Evolutionary conservation across 1,284 basidiomycete genomes (phyloP).

Genomic region (Boletus mariae): DNA sequence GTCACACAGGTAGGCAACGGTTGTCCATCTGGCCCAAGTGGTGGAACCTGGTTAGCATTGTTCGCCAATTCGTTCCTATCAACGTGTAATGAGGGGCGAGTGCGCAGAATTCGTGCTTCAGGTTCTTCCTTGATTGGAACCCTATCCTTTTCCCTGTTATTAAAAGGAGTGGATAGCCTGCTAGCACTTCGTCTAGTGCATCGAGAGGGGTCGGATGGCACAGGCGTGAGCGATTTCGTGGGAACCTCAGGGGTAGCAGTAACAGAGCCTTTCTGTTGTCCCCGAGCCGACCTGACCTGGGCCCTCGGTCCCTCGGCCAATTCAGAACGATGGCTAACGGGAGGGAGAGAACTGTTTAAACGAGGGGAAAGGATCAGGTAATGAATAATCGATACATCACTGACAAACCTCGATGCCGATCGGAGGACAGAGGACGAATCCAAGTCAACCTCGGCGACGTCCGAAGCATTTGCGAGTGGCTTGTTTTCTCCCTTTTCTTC

Average conservation of each 20-base stretch:
- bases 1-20: constrained; percentile 61
- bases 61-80: constrained; percentile 36
- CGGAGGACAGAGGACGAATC: constrained; percentile 37
- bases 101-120: constrained; percentile 47
- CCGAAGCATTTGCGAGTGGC: constrained; percentile 43
- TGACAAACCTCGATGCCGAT: constrained; percentile 30
- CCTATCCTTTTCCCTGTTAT: constrained; percentile 38
- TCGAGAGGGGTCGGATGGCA: constrained; percentile 21
- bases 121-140: constrained; percentile 46
- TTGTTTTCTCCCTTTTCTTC: constrained; percentile 45
- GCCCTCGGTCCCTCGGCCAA: constrained; percentile 23
- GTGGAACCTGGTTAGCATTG: constrained; percentile 38
- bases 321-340: constrained; percentile 21
- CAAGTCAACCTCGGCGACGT: constrained; percentile 48
- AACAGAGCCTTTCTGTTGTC: constrained; percentile 48
- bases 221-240: constrained; percentile 27
- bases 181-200: constrained; percentile 22
- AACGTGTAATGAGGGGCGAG: constrained; percentile 38
- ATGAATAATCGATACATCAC: constrained; percentile 3
- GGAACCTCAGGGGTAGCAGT: constrained; percentile 22
- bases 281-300: constrained; percentile 49
- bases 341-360: constrained; percentile 27
- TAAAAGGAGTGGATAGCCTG: constrained; percentile 30
- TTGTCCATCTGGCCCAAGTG: constrained; percentile 52
- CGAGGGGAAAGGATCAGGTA: constrained; percentile 11